These are phyloP conservation scores for Exserohilum rostratum DNA, from an alignment of 2,329 filamentous ascomycete genomes.

Conservation along the genomic window DNA sequence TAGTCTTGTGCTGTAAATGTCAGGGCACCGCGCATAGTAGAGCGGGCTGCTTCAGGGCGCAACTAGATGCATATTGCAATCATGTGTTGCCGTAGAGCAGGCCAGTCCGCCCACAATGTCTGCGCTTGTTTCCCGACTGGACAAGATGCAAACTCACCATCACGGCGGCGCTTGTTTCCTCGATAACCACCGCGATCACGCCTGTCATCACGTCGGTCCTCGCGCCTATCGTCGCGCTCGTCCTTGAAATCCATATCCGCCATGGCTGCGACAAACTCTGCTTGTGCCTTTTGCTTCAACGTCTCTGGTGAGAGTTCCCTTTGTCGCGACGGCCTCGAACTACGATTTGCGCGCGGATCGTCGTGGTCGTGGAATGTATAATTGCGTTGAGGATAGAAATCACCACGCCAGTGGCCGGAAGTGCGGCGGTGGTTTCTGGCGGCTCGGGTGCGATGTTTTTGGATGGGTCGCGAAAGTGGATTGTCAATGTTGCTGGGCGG, in stretches of 20 bases:
- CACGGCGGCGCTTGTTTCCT: constrained; percentile 41
- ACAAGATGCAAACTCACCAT: constrained; percentile 31
- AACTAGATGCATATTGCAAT: background rate
- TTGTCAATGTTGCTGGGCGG: constrained; percentile 22
- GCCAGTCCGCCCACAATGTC: background rate
- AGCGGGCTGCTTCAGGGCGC: background rate
- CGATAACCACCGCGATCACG: constrained; percentile 33
- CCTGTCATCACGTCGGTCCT: constrained; percentile 29
- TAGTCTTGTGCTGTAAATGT: constrained; percentile 6
- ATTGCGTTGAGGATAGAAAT: constrained; percentile 2
- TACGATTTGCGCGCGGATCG: constrained; percentile 7
- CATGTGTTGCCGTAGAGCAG: background rate
- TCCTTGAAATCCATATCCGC: constrained; percentile 39
- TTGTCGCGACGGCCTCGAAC: constrained; percentile 8
- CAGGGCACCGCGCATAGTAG: background rate
- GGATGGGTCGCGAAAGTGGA: constrained; percentile 18
- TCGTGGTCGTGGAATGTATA: constrained; percentile 1
- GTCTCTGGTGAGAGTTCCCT: constrained; percentile 15
- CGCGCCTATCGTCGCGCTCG: constrained; percentile 39
- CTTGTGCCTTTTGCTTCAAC: constrained; percentile 17
- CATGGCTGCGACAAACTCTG: constrained; percentile 28
- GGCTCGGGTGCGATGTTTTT: constrained; percentile 20
- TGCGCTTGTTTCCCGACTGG: background rate
- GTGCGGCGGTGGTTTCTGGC: constrained; percentile 5
- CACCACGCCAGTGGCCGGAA: background rate